Evolutionary conservation across 2,329 filamentous ascomycete species (phyloP).

Genomic region (Graphiopsis chlorocephala): DNA sequence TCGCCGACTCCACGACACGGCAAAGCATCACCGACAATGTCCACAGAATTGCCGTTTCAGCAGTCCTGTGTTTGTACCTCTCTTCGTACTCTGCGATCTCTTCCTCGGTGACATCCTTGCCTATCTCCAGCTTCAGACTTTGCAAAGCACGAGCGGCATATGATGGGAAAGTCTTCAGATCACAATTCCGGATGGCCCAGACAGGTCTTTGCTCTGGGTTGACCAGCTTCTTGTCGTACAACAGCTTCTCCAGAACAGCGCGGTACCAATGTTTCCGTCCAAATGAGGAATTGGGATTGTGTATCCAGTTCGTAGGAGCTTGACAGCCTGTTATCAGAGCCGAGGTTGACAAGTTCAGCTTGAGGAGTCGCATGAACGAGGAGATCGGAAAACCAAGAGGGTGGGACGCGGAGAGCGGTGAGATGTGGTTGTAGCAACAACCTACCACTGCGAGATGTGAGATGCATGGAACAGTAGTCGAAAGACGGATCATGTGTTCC

Average conservation of each 20-base stretch:
- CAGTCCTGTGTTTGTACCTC: constrained; percentile 1
- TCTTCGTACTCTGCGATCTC: constrained; percentile 18
- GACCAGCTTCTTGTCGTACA: constrained; percentile 17
- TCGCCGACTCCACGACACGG: constrained; percentile 18
- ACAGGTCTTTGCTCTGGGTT: constrained; percentile 10
- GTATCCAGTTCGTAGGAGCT: constrained; percentile 21
- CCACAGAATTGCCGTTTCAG: constrained; percentile 18
- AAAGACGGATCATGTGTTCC: constrained; percentile 19
- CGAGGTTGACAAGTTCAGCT: constrained; percentile 16
- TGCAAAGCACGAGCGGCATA: constrained; percentile 16
- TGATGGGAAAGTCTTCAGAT: constrained; percentile 8
- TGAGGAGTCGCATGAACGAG: constrained; percentile 16
- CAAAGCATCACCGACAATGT: constrained; percentile 19
- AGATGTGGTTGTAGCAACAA: constrained; percentile 20
- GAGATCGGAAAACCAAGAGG: constrained; percentile 19
- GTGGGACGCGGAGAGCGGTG: constrained; percentile 2
- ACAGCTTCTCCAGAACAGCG: constrained; percentile 18
- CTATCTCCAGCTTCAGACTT: constrained; percentile 8
- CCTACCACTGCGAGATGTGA: constrained; percentile 16
- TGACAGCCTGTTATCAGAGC: constrained; percentile 21
- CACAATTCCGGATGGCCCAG: constrained; percentile 19
- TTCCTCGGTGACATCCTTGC: constrained; percentile 10
- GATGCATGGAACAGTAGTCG: constrained; percentile 5
- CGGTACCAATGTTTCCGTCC: constrained; percentile 18
- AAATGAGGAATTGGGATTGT: constrained; percentile 17